phyloP scores from a whole-genome alignment of 495 filamentous ascomycete genomes.

The Podospora pseudopauciseta region DNA sequence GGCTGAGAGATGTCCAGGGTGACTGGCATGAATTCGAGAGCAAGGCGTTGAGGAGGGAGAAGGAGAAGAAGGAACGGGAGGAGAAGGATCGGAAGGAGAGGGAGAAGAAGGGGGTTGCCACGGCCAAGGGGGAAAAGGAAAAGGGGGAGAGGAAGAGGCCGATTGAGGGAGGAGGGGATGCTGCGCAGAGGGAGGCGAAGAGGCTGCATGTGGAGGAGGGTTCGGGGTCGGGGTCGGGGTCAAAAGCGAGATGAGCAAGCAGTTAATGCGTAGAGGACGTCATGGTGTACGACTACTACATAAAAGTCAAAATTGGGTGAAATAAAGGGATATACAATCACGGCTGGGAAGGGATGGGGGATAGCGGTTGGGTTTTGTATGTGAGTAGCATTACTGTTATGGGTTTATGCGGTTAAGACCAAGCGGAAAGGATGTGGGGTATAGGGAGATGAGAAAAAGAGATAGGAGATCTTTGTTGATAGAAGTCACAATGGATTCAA shows the following conservation, averaged over 20 bases:
- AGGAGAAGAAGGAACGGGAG: slow-evolving; percentile 75
- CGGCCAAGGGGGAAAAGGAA: slow-evolving; percentile 18
- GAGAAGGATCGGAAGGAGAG: slow-evolving; percentile 43
- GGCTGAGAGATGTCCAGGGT: slow-evolving; percentile 77
- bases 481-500: no score
- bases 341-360: not conserved
- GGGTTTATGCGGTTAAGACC: not conserved
- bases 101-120: slow-evolving; percentile 24
- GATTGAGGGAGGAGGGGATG: slow-evolving; percentile 29
- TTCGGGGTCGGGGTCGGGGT: slow-evolving; percentile 4
- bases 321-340: no score
- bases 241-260: not conserved
- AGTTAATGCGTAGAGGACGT: not conserved
- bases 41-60: slow-evolving; percentile 88
- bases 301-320: not conserved
- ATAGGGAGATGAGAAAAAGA: no score
- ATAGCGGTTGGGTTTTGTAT: not conserved
- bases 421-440: no score
- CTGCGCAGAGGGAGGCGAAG: slow-evolving; percentile 39
- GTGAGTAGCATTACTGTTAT: not conserved
- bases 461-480: no score
- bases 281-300: not conserved
- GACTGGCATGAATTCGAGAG: slow-evolving; percentile 99
- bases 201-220: slow-evolving; percentile 38
- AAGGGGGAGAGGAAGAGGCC: slow-evolving; percentile 46